Evolutionary conservation across 108 stramenopile species (phyloP).

Genomic region (Seminavis robusta): DNA sequence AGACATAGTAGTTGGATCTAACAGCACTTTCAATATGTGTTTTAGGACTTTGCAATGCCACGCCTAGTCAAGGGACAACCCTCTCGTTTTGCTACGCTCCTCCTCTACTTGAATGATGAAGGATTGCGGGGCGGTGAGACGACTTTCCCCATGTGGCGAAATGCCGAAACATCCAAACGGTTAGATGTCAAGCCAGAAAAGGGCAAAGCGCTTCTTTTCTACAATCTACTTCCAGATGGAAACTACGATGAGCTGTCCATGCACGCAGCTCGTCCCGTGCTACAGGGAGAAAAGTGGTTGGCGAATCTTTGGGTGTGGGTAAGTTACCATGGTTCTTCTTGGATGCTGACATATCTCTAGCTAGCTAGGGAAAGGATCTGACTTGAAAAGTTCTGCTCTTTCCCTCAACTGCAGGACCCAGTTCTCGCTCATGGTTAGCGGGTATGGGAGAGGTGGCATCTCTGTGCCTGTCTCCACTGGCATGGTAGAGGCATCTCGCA

Average conservation of each 20-base stretch:
- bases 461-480: no score
- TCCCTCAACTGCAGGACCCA: no score
- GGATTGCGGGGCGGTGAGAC: constrained; percentile 50
- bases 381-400: background rate
- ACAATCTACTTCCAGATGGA: constrained; percentile 53
- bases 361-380: background rate
- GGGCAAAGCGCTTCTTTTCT: constrained; percentile 53
- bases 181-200: constrained; percentile 38
- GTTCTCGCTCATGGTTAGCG: no score
- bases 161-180: constrained; percentile 25
- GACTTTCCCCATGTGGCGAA: constrained; percentile 48
- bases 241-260: constrained; percentile 67
- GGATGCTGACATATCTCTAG: background rate
- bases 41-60: constrained; percentile 51
- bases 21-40: constrained; percentile 53
- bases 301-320: constrained; percentile 69
- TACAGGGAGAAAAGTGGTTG: constrained; percentile 57
- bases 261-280: constrained; percentile 64
- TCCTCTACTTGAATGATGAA: constrained; percentile 64
- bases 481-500: no score
- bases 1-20: constrained; percentile 46
- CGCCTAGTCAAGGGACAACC: constrained; percentile 35
- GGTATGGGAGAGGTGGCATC: no score
- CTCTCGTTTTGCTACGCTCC: constrained; percentile 50
- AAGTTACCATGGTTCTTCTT: constrained; percentile 9